A percentile compares a stretch with the other conserved stretches of the same genome.
These are phyloP conservation scores for Arachnopeziza araneosa DNA, from an alignment of 2,329 filamentous ascomycete species.

Conservation along the genomic window DNA sequence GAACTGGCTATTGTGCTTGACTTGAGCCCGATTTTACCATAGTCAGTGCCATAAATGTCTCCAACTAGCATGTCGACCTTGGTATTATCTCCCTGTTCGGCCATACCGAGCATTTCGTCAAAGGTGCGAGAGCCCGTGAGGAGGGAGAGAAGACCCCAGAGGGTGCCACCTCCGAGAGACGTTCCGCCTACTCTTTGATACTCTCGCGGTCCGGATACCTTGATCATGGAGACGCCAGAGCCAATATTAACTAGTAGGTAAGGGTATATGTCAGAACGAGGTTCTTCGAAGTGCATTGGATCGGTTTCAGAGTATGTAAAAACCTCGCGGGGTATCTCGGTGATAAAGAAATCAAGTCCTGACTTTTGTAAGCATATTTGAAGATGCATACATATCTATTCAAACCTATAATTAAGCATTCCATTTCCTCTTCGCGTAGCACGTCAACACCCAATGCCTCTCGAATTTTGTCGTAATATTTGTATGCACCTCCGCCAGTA, in stretches of 20 bases:
- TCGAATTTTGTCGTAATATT: constrained; percentile 89
- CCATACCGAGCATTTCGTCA: constrained; percentile 92
- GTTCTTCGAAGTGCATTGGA: constrained; percentile 82
- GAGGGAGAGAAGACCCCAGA: constrained; percentile 90
- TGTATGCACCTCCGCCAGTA: constrained; percentile 91
- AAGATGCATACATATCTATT: background rate
- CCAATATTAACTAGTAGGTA: constrained; percentile 98
- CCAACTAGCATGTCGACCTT: constrained; percentile 95
- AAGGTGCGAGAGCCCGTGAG: constrained; percentile 93
- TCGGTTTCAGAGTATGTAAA: constrained; percentile 92
- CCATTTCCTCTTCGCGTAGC: constrained; percentile 94
- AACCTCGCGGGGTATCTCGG: constrained; percentile 92
- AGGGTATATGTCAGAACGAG: constrained; percentile 80
- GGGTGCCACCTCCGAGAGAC: constrained; percentile 90
- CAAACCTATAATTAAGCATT: constrained; percentile 88
- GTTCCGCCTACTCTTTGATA: constrained; percentile 92
- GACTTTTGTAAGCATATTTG: constrained; percentile 8
- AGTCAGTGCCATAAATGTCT: constrained; percentile 95
- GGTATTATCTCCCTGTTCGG: constrained; percentile 84
- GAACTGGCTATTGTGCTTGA: constrained; percentile 92
- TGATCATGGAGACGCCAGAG: constrained; percentile 94
- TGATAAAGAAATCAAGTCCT: constrained; percentile 98
- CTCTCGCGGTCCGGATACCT: constrained; percentile 82
- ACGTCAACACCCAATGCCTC: constrained; percentile 82
- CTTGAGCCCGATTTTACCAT: constrained; percentile 93